Conservation (phyloP, 2,329 filamentous ascomycete species). For the Alternaria brassicicola region DNA sequence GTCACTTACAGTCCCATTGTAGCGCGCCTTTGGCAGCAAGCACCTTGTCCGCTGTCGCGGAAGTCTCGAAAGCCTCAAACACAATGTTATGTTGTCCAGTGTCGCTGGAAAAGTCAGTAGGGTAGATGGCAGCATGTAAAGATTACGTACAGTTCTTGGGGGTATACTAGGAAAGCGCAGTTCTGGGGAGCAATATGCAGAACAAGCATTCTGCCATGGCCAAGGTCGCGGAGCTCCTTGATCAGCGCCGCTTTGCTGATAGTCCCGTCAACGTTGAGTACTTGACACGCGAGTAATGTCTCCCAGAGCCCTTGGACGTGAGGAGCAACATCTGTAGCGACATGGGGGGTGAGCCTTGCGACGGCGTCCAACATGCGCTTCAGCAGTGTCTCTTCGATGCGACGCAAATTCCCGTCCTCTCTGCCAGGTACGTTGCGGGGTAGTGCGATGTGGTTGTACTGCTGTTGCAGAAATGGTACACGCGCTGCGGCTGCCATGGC, state of each 20-base stretch:
- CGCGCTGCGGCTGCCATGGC: constrained; percentile 25
- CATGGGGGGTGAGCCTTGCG: constrained; percentile 20
- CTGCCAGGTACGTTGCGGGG: constrained; percentile 49
- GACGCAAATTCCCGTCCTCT: constrained; percentile 37
- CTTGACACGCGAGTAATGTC: constrained; percentile 22
- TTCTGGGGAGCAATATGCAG: constrained; percentile 58
- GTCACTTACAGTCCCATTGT: constrained; percentile 56
- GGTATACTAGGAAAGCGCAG: constrained; percentile 54
- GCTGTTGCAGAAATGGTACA: constrained; percentile 26
- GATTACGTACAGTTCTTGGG: constrained; percentile 39
- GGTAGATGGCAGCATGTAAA: not conserved
- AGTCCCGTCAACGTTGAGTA: constrained; percentile 31
- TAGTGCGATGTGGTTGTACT: constrained; percentile 48
- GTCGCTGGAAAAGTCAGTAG: constrained; percentile 15
- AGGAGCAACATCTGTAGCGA: constrained; percentile 11
- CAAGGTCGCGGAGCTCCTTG: constrained; percentile 25
- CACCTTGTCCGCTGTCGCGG: constrained; percentile 59
- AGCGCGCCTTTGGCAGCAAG: constrained; percentile 60
- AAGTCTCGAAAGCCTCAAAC: constrained; percentile 68
- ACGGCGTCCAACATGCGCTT: constrained; percentile 37
- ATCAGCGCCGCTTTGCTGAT: constrained; percentile 31
- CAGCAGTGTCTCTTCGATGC: constrained; percentile 39
- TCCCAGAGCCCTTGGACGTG: constrained; percentile 23
- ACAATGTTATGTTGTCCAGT: constrained; percentile 40
- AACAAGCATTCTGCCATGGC: constrained; percentile 44